Base-by-base conservation (phyloP, 331 rosid genomes). In the Malus hybrid region DNA sequence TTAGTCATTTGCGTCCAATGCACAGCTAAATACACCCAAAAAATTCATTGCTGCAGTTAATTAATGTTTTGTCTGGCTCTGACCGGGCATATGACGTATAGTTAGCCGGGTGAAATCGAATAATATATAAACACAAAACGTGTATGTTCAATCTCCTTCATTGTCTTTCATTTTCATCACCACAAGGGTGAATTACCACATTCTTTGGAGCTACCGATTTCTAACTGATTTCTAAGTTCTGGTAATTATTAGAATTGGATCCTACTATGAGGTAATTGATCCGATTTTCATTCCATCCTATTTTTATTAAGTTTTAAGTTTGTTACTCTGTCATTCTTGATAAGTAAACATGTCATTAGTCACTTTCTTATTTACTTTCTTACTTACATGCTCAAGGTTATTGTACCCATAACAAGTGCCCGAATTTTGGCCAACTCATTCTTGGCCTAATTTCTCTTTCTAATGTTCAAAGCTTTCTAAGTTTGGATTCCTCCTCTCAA, bases 111-210 rank as follows among this genome's bases (percentile, higher is more conserved):
- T 46, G 19, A 34, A 75, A 22, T 31, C 18, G 48, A 12, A 7
- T 50, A 13, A 32, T 18, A 60, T 56, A 57, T 16, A 19, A 28
- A 31, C 22, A 29, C 55, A 13, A 16, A 61, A 1, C n/a, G 65
- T 2, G 42, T 31, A 20, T 22, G 34, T 16, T 67, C 39, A 18
- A 66, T 73, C 64, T 42, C 15, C 56, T 57, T 20, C 65, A 9
- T 57, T 16, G 28, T 63, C 80, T 12, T 65, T 64, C 65, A 67
- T 57, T 74, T 65, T 61, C 61, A 59, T 71, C 14, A 11, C 70
- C 55, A 68, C 14, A 33, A 48, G 19, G 54, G 73, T 55, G 65
- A 59, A 65, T 46, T 33, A 33, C 20, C n/a, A 15, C 56, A 50
- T 50, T 36, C 11, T 36, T 7, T 36, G 10, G 44, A 36, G 44